These are phyloP conservation scores for Clarireedia hainanense DNA, from an alignment of 2,329 filamentous ascomycete genomes.

Conservation along the genomic window DNA sequence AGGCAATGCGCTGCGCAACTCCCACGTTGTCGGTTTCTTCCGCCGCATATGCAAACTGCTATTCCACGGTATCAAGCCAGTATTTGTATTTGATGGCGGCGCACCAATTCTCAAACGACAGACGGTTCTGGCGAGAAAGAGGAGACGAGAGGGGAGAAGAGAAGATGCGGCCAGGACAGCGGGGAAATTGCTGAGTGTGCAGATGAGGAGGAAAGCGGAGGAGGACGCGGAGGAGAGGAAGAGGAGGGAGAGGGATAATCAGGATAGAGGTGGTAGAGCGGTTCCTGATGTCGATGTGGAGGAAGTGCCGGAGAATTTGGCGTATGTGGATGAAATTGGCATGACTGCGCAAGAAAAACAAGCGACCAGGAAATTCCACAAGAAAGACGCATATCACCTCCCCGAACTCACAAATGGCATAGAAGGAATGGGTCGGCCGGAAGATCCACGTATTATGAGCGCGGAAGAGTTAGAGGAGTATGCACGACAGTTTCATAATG, in stretches of 20 bases:
- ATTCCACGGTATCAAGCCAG: constrained; percentile 91
- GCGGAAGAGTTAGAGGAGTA: constrained; percentile 91
- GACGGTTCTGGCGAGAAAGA: constrained; percentile 74
- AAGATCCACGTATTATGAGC: constrained; percentile 95
- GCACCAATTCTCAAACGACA: constrained; percentile 85
- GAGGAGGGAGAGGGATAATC: constrained; percentile 35
- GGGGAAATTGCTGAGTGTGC: constrained; percentile 81
- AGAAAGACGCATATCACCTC: constrained; percentile 91
- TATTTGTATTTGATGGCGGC: constrained; percentile 97
- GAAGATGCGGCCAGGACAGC: constrained; percentile 92
- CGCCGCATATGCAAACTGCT: constrained; percentile 95
- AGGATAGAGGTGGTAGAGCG: constrained; percentile 30
- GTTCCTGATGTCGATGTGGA: constrained; percentile 55
- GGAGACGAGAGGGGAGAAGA: constrained; percentile 73
- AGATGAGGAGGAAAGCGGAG: constrained; percentile 86
- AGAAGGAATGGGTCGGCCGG: constrained; percentile 76
- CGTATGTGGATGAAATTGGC: constrained; percentile 86
- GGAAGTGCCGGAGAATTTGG: constrained; percentile 59
- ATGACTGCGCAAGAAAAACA: constrained; percentile 71
- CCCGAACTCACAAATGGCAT: constrained; percentile 76
- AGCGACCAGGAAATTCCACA: constrained; percentile 71
- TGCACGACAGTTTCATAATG: constrained; percentile 81
- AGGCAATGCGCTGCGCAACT: constrained; percentile 91
- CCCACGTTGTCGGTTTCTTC: constrained; percentile 96
- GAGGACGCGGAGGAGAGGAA: constrained; percentile 67